Evolutionary conservation across 129 eudicot species (phyloP).

Genomic region (Lactuca sativa): DNA sequence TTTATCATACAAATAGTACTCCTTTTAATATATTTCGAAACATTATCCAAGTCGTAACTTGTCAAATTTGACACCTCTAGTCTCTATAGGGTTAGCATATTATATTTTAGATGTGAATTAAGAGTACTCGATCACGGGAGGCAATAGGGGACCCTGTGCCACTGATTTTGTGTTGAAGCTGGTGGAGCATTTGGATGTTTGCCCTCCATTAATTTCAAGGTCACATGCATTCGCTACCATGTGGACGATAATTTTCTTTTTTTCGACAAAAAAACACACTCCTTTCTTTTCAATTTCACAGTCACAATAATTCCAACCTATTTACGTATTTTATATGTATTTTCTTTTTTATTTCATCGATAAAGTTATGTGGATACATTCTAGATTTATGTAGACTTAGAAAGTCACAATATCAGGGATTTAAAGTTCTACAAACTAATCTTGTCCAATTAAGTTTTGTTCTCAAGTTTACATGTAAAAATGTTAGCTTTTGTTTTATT

Average conservation of each 20-base stretch:
- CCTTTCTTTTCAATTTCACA: conserved; percentile 24
- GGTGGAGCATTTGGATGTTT: conserved; percentile 23
- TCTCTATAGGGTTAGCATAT: not conserved
- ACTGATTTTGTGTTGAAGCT: conserved; percentile 23
- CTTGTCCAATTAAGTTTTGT: no score
- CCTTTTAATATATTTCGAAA: no score
- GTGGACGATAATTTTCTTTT: conserved; percentile 9
- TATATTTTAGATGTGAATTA: not conserved
- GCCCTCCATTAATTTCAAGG: conserved; percentile 19
- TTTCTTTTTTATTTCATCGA: not conserved
- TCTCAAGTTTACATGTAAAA: no score
- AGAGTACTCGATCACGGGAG: conserved; percentile 33
- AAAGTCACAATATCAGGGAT: no score
- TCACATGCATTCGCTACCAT: conserved; percentile 28
- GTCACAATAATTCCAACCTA: conserved; percentile 4
- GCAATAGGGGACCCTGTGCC: conserved; percentile 29
- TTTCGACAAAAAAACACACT: not conserved
- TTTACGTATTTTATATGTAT: no score
- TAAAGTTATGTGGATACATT: no score
- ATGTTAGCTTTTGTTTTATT: no score
- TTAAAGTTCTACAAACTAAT: no score
- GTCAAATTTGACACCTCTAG: not conserved
- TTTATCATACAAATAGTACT: not conserved
- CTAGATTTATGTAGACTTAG: no score
- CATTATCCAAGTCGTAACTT: not conserved